Percentiles rank a stretch among this genome's conserved stretches.
Conservation (phyloP, 495 filamentous ascomycete genomes). For the Apodospora peruviana region DNA sequence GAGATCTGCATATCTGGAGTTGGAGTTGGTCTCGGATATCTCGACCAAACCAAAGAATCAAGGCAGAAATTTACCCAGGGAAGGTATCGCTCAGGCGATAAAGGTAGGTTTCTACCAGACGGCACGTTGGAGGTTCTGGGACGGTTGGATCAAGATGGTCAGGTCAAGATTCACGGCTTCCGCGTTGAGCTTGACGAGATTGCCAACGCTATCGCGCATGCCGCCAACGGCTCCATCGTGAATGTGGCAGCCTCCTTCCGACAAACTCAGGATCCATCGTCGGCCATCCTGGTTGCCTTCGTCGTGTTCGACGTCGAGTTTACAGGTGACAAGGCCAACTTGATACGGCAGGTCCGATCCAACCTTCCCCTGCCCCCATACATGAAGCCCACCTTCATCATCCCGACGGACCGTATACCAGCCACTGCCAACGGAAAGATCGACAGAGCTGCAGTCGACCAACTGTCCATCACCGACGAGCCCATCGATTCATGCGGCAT, state of each 20-base stretch:
- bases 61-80: conserved; percentile 21
- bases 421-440: no score
- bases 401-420: no score
- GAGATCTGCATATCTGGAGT: conserved; percentile 27
- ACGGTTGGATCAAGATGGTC: conserved; percentile 36
- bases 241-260: conserved; percentile 9
- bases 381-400: no score
- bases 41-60: conserved; percentile 10
- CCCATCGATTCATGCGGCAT: no score
- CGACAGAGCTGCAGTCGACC: no score
- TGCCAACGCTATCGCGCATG: conserved; percentile 23
- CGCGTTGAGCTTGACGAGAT: conserved; percentile 42
- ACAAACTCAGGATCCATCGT: neutral
- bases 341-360: no score
- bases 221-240: neutral
- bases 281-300: conserved; percentile 8
- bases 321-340: no score
- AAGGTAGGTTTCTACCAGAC: conserved; percentile 24
- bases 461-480: no score
- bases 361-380: no score
- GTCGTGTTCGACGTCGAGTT: no score
- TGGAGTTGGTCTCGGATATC: conserved; percentile 20
- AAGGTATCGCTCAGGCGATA: conserved; percentile 35
- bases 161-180: conserved; percentile 39
- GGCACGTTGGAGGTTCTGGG: conserved; percentile 29